phyloP scores from a whole-genome alignment of 1,284 basidiomycete genomes.

The Gomphus sp. region DNA sequence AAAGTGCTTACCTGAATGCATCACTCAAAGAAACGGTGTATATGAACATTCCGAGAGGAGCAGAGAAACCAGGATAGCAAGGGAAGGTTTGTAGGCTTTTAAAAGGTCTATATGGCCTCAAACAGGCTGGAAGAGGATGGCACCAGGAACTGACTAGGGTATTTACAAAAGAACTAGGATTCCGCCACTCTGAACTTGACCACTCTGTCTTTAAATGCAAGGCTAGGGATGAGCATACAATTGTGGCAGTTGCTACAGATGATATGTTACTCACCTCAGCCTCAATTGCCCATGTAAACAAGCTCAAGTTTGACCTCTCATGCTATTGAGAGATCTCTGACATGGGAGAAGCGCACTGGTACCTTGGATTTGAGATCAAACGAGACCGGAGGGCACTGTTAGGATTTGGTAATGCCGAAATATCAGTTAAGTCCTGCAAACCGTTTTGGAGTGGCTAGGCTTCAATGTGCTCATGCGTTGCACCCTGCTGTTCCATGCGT shows the following conservation, averaged over 20 bases:
- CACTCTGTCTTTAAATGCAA: constrained; percentile 19
- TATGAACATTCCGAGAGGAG: neutral
- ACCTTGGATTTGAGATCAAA: constrained; percentile 21
- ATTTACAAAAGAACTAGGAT: constrained; percentile 13
- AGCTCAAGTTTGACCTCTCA: constrained; percentile 15
- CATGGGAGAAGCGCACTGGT: neutral
- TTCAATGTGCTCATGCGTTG: no score
- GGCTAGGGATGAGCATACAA: neutral
- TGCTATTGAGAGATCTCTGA: neutral
- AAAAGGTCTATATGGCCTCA: constrained; percentile 19
- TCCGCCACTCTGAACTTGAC: constrained; percentile 13
- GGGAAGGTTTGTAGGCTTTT: constrained; percentile 7
- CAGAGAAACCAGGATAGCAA: neutral
- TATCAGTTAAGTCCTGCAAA: no score
- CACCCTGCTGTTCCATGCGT: no score
- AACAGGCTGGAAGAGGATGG: constrained; percentile 16
- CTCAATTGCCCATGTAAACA: neutral
- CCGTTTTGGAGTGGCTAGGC: no score
- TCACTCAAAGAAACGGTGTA: neutral
- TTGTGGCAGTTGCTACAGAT: constrained; percentile 1
- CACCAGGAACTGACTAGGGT: constrained; percentile 13
- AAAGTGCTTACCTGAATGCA: neutral
- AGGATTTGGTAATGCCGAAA: no score
- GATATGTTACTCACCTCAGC: neutral
- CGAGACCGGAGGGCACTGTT: constrained; percentile 11